Evolutionary conservation across 2,329 filamentous ascomycete genomes (phyloP).

Genomic region (Allantophomopsis cytisporea): DNA sequence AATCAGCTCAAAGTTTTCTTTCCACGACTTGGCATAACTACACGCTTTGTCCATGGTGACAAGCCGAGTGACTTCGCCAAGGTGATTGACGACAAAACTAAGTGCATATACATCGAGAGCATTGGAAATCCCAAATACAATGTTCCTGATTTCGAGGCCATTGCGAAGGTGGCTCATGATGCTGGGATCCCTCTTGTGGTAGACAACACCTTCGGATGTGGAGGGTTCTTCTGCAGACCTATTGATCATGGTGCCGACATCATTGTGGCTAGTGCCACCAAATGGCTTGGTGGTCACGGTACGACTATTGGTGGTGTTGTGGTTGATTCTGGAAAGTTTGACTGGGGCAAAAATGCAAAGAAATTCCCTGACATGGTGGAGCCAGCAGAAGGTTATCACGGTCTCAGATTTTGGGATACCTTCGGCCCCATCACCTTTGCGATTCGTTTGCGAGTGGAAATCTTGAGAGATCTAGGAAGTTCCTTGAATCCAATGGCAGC

Average conservation of each 20-base stretch:
- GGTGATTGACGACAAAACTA: constrained; percentile 84
- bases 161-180: constrained; percentile 66
- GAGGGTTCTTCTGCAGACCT: constrained; percentile 75
- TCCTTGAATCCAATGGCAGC: constrained; percentile 81
- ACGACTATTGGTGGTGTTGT: constrained; percentile 83
- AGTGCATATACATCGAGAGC: constrained; percentile 82
- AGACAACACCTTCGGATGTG: constrained; percentile 92
- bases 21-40: constrained; percentile 72
- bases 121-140: constrained; percentile 94
- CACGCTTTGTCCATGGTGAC: constrained; percentile 80
- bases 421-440: constrained; percentile 75
- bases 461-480: constrained; percentile 75
- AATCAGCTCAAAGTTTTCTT: constrained; percentile 93
- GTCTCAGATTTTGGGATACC: constrained; percentile 86
- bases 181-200: constrained; percentile 49
- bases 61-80: constrained; percentile 64
- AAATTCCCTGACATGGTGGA: constrained; percentile 84
- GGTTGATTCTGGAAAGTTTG: constrained; percentile 81
- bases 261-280: constrained; percentile 86
- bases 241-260: constrained; percentile 90
- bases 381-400: constrained; percentile 80
- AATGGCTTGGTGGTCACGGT: constrained; percentile 94
- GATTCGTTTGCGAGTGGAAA: constrained; percentile 77
- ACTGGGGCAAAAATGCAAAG: constrained; percentile 74
- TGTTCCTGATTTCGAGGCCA: constrained; percentile 78